Base-by-base conservation (phyloP, 768 basidiomycete genomes). In the Macrolepiota albuminosa region DNA sequence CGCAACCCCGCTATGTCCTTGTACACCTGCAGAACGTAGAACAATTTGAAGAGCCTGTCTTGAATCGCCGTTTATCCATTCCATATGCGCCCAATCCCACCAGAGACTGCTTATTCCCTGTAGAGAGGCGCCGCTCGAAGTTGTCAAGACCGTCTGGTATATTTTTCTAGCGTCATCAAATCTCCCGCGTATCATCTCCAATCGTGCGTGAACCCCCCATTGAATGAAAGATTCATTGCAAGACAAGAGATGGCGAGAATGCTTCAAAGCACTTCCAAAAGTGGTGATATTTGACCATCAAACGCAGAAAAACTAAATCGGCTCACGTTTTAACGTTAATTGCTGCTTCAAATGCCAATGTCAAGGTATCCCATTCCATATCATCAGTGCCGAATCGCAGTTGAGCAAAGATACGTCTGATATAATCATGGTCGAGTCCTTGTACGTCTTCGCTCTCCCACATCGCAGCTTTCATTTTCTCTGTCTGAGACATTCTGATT, bases 1-100 rank as follows among this genome's bases (percentile, higher is more conserved):
- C 37, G 77, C 77, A 60, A 87, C 73, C 3, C 85, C 81, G 13
- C 77, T 77, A 0, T 76, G 68, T 13, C 82, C 83, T 54, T 84
- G 77, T 37, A 85, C 72, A 4, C 78, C 81, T 13, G 78, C 82
- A 10, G 86, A 79, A 24, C 76, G 80, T 48, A 87, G 69, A 46
- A 86, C 76, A 36, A 88, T 76, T 39, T 78, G 73, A 40, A 84
- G 68, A 14, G 86, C 80, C 37, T 79, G 75, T 36, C 83, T 79
- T 21, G 74, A 67, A 36, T 78, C 65, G 1, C 84, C 81, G 14
- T 75, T 69, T 11, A 91, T 69, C 91, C 91, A 94, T 70, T 92
- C 91, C 80, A 91, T 81, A 65, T 93, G 87, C 1, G 86, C 88
- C 89, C 90, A 93, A 64, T 87, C 83, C 85, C 86, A 91, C 88